These are phyloP conservation scores for Colletotrichum salicis DNA, from an alignment of 2,329 filamentous ascomycete genomes.

Conservation along the genomic window DNA sequence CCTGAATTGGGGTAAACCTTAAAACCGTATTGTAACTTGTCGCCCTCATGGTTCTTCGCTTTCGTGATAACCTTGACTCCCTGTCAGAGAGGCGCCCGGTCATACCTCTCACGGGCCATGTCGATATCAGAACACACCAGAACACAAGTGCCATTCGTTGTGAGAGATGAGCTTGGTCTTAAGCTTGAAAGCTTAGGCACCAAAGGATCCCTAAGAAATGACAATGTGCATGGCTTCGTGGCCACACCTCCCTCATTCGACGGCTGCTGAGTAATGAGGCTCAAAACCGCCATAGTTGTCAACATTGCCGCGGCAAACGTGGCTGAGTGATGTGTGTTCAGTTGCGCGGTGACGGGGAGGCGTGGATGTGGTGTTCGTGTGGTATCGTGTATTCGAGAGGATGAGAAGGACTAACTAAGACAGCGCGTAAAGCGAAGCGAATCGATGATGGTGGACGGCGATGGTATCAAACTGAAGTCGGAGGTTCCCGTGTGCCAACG, in stretches of 20 bases:
- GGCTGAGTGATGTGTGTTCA: not conserved
- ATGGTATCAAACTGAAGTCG: slow-evolving; percentile 36
- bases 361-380: slow-evolving; percentile 1
- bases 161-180: not conserved
- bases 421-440: slow-evolving; percentile 12
- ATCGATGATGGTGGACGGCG: slow-evolving; percentile 23
- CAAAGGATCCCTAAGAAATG: not conserved
- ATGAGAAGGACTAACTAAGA: slow-evolving; percentile 25
- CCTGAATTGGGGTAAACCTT: slow-evolving; percentile 4
- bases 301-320: not conserved
- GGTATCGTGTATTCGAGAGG: slow-evolving; percentile 33
- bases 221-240: not conserved
- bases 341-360: not conserved
- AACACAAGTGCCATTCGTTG: not conserved
- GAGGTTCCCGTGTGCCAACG: slow-evolving; percentile 27
- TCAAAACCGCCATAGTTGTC: not conserved
- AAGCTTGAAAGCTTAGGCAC: not conserved
- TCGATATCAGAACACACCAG: not conserved
- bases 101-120: slow-evolving; percentile 9
- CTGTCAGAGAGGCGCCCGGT: slow-evolving; percentile 1
- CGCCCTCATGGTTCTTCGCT: slow-evolving; percentile 3
- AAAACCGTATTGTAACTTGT: slow-evolving; percentile 12
- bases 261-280: not conserved
- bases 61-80: not conserved
- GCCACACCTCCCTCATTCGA: not conserved